Base-by-base conservation (phyloP, 768 basidiomycete genomes). In the Tricholoma hemisulphureum region DNA sequence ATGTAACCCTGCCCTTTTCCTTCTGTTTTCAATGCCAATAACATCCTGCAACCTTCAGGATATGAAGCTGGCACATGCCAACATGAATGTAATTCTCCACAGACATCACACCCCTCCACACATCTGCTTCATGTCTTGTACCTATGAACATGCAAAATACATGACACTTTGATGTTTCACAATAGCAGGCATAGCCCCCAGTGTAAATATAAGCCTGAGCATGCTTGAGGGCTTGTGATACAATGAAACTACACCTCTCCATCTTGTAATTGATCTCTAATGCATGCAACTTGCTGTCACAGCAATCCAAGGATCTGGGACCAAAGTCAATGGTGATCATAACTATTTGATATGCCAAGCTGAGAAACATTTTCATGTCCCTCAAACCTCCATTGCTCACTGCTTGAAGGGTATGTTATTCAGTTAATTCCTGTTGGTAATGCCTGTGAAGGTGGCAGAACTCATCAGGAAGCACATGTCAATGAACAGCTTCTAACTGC, bases 361-460 rank as follows among this genome's bases (percentile, higher is more conserved):
- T 31, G 28, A 4, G 28, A 51, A 32, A 29, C n/a, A 31, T 28
- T 51, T 51, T n/a, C 11, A 51, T 18, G 20, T 51, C 49, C 49
- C 49, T 31, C 7, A 21, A 51, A 29, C 49, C 14, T 51, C 49
- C 28, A 51, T 51, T 31, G 23, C 49, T 51, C 14, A 11, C 31
- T 21, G 28, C 31, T 51, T 51, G 49, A 51, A 51, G 49, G 49
- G 49, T 51, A 51, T 34, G 32, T 51, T 51, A 7, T 51, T 51
- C n/a, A n/a, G n/a, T n/a, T n/a, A n/a, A n/a, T 31, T 51, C 28
- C 31, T 31, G 28, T 51, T 51, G 49, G 13, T 4, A 32, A 16
- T 51, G n/a, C 31, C 49, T 51, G 49, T 34, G 32, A 51, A 51
- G 48, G 48, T 31, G 29, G 48, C 48, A 49, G 11, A 49, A 49